Evolutionary conservation across 805 yeast species (phyloP), one percentile per base, ranked within the genome.

Genomic region (Sungouiozyma ichnusensis): DNA sequence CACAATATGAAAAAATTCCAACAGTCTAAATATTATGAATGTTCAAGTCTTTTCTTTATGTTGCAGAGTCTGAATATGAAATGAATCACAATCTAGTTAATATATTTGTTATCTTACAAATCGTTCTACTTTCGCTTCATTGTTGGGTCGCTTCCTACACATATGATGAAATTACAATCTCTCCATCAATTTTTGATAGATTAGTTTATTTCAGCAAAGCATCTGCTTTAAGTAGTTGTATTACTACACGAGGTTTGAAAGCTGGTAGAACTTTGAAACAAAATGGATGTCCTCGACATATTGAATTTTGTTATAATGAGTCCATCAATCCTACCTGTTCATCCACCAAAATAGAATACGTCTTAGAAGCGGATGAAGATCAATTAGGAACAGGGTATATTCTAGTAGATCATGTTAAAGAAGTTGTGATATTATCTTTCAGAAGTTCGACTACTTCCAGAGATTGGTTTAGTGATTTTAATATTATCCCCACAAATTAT

Each of bases 391-490:
- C 78, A 3, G 85, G 83, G 0, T 70, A 61, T 50, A 65, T 75
- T 18, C 74, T 76, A 7, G 62, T 70, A 8, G 82, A 78, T 54
- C 69, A 68, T 45, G 47, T 48, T 2, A 52, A 57, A 16, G 54
- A 66, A 36, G 66, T 70, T 38, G 62, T 82, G 4, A 55, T 72
- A 16, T 56, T 79, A 35, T 73, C 67, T 0, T 79, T 77, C 49
- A 69, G 86, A 60, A 92, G 92, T 4, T 75, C 86, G 0, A 62
- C 77, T 1, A 69, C 79, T 7, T 55, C 67, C 14, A 67, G 69
- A 35, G 92, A 84, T 54, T 78, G 84, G 81, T 42, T 69, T 11
- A 68, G 76, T 27, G 82, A 84, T 59, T 63, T 80, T 38, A 67
- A 69, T 33, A 65, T 73, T 32, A 40, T 64, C 3, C 76, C 76